Conservation (phyloP, 2,329 filamentous ascomycete species). For the Fusarium pseudocircinatum region DNA sequence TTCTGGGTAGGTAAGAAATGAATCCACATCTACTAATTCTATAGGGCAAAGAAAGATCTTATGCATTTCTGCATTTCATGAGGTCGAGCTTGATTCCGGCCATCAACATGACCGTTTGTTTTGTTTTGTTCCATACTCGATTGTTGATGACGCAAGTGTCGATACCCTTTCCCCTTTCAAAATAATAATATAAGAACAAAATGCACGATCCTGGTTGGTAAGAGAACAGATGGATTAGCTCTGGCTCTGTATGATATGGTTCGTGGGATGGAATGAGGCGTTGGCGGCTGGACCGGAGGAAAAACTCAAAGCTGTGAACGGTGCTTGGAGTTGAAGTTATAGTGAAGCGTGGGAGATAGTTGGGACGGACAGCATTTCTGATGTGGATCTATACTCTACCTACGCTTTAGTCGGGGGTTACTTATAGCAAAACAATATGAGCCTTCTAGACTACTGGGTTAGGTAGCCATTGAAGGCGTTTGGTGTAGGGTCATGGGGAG, state of each 20-base stretch:
- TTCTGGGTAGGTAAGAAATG: constrained; percentile 28
- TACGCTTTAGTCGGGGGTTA: constrained; percentile 7
- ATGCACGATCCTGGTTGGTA: constrained; percentile 21
- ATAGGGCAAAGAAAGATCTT: constrained; percentile 26
- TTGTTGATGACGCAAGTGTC: constrained; percentile 33
- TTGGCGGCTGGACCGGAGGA: constrained; percentile 19
- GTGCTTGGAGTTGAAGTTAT: constrained; percentile 2
- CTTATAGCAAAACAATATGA: constrained; percentile 7
- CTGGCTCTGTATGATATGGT: constrained; percentile 31
- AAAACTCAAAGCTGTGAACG: constrained; percentile 19
- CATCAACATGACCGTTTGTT: constrained; percentile 15
- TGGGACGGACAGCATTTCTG: constrained; percentile 6
- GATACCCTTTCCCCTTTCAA: constrained; percentile 38
- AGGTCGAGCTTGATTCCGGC: not conserved
- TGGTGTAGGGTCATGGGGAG: not conserved
- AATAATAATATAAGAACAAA: constrained; percentile 24
- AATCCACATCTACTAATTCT: constrained; percentile 26
- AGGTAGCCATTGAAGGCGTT: not conserved
- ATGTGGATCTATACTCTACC: constrained; percentile 16
- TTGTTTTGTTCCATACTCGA: constrained; percentile 6
- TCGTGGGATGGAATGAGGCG: constrained; percentile 33
- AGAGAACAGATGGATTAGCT: constrained; percentile 20
- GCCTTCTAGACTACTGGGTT: not conserved
- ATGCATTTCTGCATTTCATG: not conserved
- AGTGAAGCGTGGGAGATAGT: not conserved